Evolutionary conservation across 345 rosid genomes (phyloP), one percentile per base, ranked within the genome.

Genomic region (Limnanthes douglasii): DNA sequence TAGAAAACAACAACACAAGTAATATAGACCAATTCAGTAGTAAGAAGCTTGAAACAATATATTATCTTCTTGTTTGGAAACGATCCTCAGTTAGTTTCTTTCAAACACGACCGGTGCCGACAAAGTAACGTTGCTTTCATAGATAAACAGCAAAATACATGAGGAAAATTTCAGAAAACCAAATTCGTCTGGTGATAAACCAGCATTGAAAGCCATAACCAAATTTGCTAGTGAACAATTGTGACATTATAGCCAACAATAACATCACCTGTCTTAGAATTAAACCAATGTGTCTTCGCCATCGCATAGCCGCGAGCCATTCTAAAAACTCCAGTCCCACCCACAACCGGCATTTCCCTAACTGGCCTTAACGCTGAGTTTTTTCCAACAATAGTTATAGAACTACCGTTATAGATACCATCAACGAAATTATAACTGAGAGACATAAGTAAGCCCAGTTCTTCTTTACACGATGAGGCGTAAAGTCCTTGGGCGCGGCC

Each of bases 401-500:
- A 59, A 57, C 94, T 82, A 5, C 86, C 76, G 15, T 82, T 72
- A 50, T 71, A 69, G 7, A 43, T 55, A 3, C 78, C 85, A 19
- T 78, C 72, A 3, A 39, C 39, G 54, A 82, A 82, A 34, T 33
- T 33, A 11, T 66, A 62, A 54, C 60, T 72, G 68, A 66, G 53
- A 12, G 58, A 66, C 81, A 74, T 71, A 2, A 66, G 18, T 4
- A 78, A 18, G 5, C 65, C 74, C 1, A 74, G 0, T 37, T 67
- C 65, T 19, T 46, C 43, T 54, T 71, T 57, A 18, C 61, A 31
- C 23, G 61, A 48, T 1, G 69, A 53, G 2, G 64, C 74, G 15
- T 60, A 74, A 2, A 78, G 39, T 41, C 94, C 90, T 34, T 74
- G 94, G 0, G 85, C 85, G 2, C 60, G 60, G n/a, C 94, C 94